phyloP scores from a whole-genome alignment of 768 basidiomycete genomes.

The Imleria badia region DNA sequence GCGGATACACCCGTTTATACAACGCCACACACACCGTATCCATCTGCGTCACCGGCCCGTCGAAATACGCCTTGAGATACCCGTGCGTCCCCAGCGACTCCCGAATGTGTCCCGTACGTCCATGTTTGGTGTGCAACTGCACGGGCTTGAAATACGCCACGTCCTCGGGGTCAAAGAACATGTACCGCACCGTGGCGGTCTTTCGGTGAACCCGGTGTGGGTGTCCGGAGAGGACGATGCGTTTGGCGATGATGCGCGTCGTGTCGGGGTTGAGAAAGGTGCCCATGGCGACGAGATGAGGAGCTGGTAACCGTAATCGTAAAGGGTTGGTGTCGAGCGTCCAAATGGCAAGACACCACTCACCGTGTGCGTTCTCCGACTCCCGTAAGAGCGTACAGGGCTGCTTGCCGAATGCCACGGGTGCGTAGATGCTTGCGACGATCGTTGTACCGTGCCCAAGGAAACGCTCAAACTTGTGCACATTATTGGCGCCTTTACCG shows the following conservation, averaged over 20 bases:
- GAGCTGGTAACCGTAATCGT: slow-evolving; percentile 42
- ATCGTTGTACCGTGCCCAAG: slow-evolving; percentile 77
- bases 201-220: slow-evolving; percentile 97
- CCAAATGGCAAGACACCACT: neutral
- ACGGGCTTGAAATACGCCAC: slow-evolving; percentile 92
- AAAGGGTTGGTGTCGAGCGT: too few relatives aligned
- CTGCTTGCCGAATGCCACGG: slow-evolving; percentile 78
- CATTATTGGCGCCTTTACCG: slow-evolving; percentile 91
- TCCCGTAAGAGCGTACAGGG: slow-evolving; percentile 78
- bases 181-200: slow-evolving; percentile 95
- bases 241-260: slow-evolving; percentile 87
- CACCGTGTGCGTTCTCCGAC: slow-evolving; percentile 65
- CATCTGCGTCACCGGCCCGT: slow-evolving; percentile 93
- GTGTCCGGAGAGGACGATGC: slow-evolving; percentile 93
- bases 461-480: slow-evolving; percentile 94
- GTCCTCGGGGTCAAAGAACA: slow-evolving; percentile 98
- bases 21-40: slow-evolving; percentile 94
- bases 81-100: slow-evolving; percentile 97
- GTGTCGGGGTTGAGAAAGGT: slow-evolving; percentile 87
- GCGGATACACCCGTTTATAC: slow-evolving; percentile 94
- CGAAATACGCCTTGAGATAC: slow-evolving; percentile 95
- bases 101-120: slow-evolving; percentile 83
- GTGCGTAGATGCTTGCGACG: slow-evolving; percentile 88
- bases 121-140: slow-evolving; percentile 89
- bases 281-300: slow-evolving; percentile 86